phyloP scores from a whole-genome alignment of 2,329 filamentous ascomycete genomes.

The Fusarium equiseti region DNA sequence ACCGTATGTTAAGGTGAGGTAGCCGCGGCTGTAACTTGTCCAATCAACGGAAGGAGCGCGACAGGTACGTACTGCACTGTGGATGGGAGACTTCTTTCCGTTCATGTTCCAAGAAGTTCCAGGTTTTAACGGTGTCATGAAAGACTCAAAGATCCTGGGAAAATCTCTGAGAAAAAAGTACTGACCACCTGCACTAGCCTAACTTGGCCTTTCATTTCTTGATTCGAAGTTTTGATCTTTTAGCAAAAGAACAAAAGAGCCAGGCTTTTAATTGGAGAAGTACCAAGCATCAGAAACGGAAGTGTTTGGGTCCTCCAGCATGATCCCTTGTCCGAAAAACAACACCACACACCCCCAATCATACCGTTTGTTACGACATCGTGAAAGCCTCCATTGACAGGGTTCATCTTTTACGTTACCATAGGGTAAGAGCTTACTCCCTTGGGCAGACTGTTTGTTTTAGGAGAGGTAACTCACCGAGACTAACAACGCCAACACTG shows the following conservation, averaged over 20 bases:
- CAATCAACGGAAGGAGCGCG: constrained; percentile 10
- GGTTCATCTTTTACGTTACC: constrained; percentile 21
- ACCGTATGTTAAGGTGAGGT: constrained; percentile 40
- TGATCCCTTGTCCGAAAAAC: background rate
- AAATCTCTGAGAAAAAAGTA: constrained; percentile 37
- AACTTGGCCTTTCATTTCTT: constrained; percentile 21
- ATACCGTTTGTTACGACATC: constrained; percentile 22
- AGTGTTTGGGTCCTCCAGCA: constrained; percentile 10
- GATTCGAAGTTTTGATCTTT: constrained; percentile 23
- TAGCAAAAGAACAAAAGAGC: constrained; percentile 9
- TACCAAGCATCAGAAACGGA: constrained; percentile 20
- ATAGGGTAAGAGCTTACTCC: constrained; percentile 15
- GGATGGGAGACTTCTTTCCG: constrained; percentile 21
- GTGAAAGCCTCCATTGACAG: constrained; percentile 23
- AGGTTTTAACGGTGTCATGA: constrained; percentile 25
- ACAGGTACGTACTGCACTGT: constrained; percentile 8
- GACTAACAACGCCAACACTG: constrained; percentile 1
- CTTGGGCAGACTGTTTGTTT: background rate
- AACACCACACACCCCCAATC: constrained; percentile 3
- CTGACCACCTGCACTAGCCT: constrained; percentile 26
- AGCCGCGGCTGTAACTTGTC: constrained; percentile 12
- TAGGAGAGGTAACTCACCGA: background rate
- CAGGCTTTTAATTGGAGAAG: constrained; percentile 29
- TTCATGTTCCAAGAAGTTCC: constrained; percentile 25
- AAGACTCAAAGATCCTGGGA: constrained; percentile 32